These are phyloP conservation scores for Orbilia brochopaga DNA, from an alignment of 2,329 filamentous ascomycete genomes.

Conservation along the genomic window DNA sequence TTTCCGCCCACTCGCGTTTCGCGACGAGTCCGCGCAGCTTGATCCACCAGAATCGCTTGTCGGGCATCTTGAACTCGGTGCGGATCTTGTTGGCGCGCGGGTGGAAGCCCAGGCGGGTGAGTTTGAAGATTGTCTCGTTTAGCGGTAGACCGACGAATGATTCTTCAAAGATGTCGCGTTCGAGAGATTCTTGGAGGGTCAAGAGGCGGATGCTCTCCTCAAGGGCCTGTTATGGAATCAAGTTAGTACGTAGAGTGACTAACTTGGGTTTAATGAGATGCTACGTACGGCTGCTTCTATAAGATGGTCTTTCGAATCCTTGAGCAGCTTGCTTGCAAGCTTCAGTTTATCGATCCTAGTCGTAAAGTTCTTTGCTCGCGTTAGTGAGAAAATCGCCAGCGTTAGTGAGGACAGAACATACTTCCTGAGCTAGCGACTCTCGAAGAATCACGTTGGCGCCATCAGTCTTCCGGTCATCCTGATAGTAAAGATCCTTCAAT, in stretches of 20 bases:
- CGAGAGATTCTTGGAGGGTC: constrained; percentile 83
- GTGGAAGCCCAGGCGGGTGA: constrained; percentile 79
- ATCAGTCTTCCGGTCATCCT: constrained; percentile 88
- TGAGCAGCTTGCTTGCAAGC: constrained; percentile 80
- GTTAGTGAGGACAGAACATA: constrained; percentile 6
- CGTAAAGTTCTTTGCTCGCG: constrained; percentile 48
- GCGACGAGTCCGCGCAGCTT: constrained; percentile 86
- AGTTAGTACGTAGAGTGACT: too few relatives aligned
- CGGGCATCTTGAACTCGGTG: constrained; percentile 88
- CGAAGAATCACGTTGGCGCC: constrained; percentile 84
- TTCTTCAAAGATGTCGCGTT: constrained; percentile 76
- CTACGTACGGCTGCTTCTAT: constrained; percentile 51
- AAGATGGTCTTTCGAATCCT: constrained; percentile 75
- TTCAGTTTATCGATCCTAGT: constrained; percentile 76
- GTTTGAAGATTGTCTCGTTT: constrained; percentile 89
- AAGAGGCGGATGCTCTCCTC: constrained; percentile 81
- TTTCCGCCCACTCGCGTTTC: constrained; percentile 87
- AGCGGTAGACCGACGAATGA: constrained; percentile 82
- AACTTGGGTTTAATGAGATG: constrained; percentile 64
- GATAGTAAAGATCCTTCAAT: constrained; percentile 95
- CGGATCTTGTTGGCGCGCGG: constrained; percentile 87
- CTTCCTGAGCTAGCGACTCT: constrained; percentile 74
- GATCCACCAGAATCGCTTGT: constrained; percentile 87
- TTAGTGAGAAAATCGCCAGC: constrained; percentile 4
- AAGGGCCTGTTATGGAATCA: constrained; percentile 63